phyloP scores from a whole-genome alignment of 2,329 filamentous ascomycete genomes.

The Zymoseptoria ardabiliae region DNA sequence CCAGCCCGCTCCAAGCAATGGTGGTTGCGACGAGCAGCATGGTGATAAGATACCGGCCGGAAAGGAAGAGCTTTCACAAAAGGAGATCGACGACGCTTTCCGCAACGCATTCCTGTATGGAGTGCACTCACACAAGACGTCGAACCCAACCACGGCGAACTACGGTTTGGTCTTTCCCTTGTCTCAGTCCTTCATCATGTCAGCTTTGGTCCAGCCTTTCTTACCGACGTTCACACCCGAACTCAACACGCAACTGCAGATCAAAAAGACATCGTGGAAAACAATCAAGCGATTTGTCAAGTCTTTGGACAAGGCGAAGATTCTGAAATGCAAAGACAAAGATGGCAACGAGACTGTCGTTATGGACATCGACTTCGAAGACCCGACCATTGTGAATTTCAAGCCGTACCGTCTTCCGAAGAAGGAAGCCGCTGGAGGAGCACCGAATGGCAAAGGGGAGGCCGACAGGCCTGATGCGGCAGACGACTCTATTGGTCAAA shows the following conservation, averaged over 20 bases:
- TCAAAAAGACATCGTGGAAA: conserved; percentile 66
- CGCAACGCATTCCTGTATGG: conserved; percentile 57
- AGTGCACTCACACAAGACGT: conserved; percentile 52
- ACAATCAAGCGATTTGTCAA: conserved; percentile 65
- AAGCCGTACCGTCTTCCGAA: conserved; percentile 56
- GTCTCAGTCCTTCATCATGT: conserved; percentile 56
- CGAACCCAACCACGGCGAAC: conserved; percentile 45
- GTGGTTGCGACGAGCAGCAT: conserved; percentile 5
- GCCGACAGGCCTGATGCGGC: conserved; percentile 31
- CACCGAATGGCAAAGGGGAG: conserved; percentile 27
- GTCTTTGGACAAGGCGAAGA: conserved; percentile 53
- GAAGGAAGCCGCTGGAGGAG: conserved; percentile 43
- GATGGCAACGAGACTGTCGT: conserved; percentile 58
- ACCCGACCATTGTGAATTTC: conserved; percentile 48
- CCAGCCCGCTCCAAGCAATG: conserved; percentile 16
- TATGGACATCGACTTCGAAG: conserved; percentile 57
- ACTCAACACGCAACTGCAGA: conserved; percentile 52
- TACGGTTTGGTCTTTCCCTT: conserved; percentile 56
- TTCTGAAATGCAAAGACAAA: conserved; percentile 59
- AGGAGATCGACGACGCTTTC: conserved; percentile 61
- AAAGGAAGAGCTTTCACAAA: conserved; percentile 42
- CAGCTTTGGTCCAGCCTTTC: conserved; percentile 58
- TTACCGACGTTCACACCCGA: conserved; percentile 52
- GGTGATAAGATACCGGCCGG: conserved; percentile 20
- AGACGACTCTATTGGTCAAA: conserved; percentile 40